These are phyloP conservation scores for Multifurca ochricompacta DNA, from an alignment of 768 basidiomycete genomes.

Conservation along the genomic window DNA sequence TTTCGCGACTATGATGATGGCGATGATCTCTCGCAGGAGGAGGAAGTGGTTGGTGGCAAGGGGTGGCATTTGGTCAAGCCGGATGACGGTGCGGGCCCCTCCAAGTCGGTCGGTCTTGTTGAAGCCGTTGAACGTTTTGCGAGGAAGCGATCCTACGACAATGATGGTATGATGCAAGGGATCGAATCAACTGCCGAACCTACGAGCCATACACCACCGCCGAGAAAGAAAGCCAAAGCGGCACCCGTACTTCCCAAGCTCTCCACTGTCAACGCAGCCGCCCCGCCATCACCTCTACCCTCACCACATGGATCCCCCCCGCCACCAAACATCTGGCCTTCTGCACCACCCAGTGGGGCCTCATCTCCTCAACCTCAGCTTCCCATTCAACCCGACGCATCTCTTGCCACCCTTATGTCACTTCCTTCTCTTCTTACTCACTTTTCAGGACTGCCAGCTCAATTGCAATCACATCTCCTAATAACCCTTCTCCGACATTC, in stretches of 20 bases:
- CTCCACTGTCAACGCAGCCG: conserved; percentile 63
- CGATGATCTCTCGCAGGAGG: conserved; percentile 65
- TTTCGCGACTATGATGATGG: conserved; percentile 59
- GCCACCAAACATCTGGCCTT: conserved; percentile 70
- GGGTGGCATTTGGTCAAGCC: conserved; percentile 73
- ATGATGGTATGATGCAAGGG: conserved; percentile 63
- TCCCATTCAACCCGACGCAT: conserved; percentile 74
- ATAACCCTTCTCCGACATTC: conserved; percentile 90
- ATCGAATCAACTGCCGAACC: conserved; percentile 51
- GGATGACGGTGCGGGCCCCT: conserved; percentile 46
- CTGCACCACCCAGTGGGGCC: conserved; percentile 70
- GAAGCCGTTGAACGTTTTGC: conserved; percentile 83
- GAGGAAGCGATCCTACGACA: conserved; percentile 47
- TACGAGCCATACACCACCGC: conserved; percentile 41
- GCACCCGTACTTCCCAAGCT: conserved; percentile 47
- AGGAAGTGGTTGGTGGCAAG: conserved; percentile 51
- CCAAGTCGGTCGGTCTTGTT: conserved; percentile 51
- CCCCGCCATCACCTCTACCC: conserved; percentile 77
- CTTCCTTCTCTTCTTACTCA: conserved; percentile 77
- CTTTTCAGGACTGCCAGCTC: conserved; percentile 71
- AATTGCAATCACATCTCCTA: conserved; percentile 87
- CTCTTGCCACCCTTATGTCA: conserved; percentile 77
- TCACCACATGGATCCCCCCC: conserved; percentile 82
- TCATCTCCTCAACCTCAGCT: conserved; percentile 58
- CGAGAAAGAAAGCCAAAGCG: conserved; percentile 71